Evolutionary conservation across 2,329 filamentous ascomycete genomes (phyloP).

Genomic region (Lachnellula willkommii): DNA sequence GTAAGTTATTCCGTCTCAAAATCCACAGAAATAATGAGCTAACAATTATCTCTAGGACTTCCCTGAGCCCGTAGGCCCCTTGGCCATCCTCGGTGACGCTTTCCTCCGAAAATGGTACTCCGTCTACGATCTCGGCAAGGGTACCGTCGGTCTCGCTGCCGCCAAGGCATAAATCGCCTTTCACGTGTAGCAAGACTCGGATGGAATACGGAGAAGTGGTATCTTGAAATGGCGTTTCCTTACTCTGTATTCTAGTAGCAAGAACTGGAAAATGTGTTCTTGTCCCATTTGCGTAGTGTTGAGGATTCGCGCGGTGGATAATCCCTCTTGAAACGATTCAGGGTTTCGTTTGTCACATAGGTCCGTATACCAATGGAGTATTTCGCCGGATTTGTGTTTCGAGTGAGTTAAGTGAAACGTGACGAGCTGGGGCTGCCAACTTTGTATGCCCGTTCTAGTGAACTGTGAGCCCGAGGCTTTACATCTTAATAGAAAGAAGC

Average conservation of each 20-base stretch:
- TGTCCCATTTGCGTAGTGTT: neutral
- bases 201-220: slow-evolving; percentile 14
- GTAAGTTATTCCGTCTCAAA: slow-evolving; percentile 45
- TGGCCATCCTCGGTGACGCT: slow-evolving; percentile 89
- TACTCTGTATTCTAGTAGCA: slow-evolving; percentile 22
- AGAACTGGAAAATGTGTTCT: neutral
- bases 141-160: slow-evolving; percentile 82
- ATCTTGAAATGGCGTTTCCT: slow-evolving; percentile 12
- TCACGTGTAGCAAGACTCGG: neutral
- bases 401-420: too few relatives aligned
- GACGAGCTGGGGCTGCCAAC: too few relatives aligned
- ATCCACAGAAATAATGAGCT: slow-evolving; percentile 52
- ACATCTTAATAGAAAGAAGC: too few relatives aligned
- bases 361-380: slow-evolving; percentile 1
- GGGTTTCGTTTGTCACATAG: slow-evolving; percentile 7
- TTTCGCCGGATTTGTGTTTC: neutral
- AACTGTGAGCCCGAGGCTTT: too few relatives aligned
- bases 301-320: neutral
- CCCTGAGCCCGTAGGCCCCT: slow-evolving; percentile 78
- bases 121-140: slow-evolving; percentile 89
- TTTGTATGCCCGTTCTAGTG: too few relatives aligned
- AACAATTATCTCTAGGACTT: slow-evolving; percentile 63
- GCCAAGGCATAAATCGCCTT: slow-evolving; percentile 48
- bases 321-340: neutral
- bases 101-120: slow-evolving; percentile 87